phyloP scores from a whole-genome alignment of 768 basidiomycete species.

The Lentinula sp. region DNA sequence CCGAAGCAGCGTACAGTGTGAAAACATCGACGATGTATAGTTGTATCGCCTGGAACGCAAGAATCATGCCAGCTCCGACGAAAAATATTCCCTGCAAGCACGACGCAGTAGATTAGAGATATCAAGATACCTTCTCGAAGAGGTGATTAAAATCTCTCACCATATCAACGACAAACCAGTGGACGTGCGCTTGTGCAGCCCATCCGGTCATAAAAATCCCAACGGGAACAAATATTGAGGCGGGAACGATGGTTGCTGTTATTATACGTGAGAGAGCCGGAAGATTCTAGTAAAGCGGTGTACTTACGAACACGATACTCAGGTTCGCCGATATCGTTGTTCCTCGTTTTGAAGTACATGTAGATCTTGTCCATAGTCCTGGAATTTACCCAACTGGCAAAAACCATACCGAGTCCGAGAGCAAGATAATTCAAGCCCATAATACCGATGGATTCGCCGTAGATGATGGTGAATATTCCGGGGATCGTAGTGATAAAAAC shows the following conservation, averaged over 20 bases:
- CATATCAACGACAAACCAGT: slow-evolving; percentile 71
- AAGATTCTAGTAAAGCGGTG: neutral
- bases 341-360: slow-evolving; percentile 39
- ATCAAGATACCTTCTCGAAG: slow-evolving; percentile 1
- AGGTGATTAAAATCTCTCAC: slow-evolving; percentile 32
- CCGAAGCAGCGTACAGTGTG: slow-evolving; percentile 62
- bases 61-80: slow-evolving; percentile 51
- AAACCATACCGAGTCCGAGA: slow-evolving; percentile 55
- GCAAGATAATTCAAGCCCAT: slow-evolving; percentile 68
- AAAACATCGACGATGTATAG: slow-evolving; percentile 67
- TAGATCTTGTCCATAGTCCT: slow-evolving; percentile 52
- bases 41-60: slow-evolving; percentile 57
- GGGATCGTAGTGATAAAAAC: slow-evolving; percentile 68
- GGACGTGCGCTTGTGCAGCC: slow-evolving; percentile 48
- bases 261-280: neutral
- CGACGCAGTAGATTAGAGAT: neutral
- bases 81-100: slow-evolving; percentile 46
- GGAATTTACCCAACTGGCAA: slow-evolving; percentile 50
- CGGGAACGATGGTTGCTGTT: slow-evolving; percentile 54
- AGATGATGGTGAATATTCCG: slow-evolving; percentile 46
- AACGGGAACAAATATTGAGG: slow-evolving; percentile 52
- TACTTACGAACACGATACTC: slow-evolving; percentile 41
- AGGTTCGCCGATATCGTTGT: slow-evolving; percentile 40
- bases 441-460: slow-evolving; percentile 50
- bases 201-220: slow-evolving; percentile 71